Evolutionary conservation across 2,329 filamentous ascomycete genomes (phyloP).

Genomic region (Alternaria gaisen): DNA sequence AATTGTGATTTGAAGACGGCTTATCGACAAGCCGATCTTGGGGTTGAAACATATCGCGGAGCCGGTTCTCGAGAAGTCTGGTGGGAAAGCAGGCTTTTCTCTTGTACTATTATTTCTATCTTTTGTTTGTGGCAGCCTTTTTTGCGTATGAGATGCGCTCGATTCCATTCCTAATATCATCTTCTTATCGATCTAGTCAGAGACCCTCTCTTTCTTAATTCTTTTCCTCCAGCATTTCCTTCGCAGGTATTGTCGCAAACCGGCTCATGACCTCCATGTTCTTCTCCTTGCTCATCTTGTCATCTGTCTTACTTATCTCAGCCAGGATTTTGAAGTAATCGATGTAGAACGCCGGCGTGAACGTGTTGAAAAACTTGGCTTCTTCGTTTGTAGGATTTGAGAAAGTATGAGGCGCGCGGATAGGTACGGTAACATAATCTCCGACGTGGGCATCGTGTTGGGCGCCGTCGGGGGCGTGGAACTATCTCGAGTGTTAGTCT

Average conservation of each 20-base stretch:
- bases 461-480: constrained; percentile 58
- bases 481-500: constrained; percentile 41
- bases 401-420: constrained; percentile 65
- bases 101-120: neutral
- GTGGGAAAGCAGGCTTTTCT: neutral
- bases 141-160: neutral
- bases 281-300: constrained; percentile 59
- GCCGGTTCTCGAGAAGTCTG: neutral
- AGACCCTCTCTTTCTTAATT: neutral
- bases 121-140: neutral
- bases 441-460: constrained; percentile 60
- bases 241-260: constrained; percentile 60
- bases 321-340: constrained; percentile 65
- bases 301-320: constrained; percentile 56
- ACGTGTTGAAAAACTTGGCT: constrained; percentile 66
- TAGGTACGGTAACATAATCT: constrained; percentile 65
- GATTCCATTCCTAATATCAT: neutral
- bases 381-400: constrained; percentile 64
- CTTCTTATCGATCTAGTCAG: neutral
- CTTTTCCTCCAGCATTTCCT: constrained; percentile 48
- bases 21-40: neutral
- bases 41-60: neutral
- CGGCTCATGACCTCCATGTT: constrained; percentile 60
- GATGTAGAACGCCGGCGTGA: constrained; percentile 65
- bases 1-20: neutral